Base-by-base conservation (phyloP, 805 yeast species). In the Blastobotrys muscicola region DNA sequence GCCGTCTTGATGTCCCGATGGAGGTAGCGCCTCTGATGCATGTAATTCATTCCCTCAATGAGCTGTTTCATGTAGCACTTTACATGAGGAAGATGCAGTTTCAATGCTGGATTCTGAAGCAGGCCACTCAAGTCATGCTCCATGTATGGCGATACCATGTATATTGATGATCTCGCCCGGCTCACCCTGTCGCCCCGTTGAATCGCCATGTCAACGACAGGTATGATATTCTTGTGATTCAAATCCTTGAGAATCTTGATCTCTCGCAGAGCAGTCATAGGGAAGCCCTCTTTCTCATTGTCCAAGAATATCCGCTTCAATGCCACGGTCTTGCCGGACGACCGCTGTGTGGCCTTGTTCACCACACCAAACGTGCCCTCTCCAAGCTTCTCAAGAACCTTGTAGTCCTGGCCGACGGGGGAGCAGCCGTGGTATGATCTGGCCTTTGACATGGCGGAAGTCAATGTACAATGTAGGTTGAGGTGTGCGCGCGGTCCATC, bases 1-100 rank as follows among this genome's bases (percentile, higher is more conserved):
- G 98, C 95, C 0, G 97, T 87, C 62, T 92, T 92, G 46, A 92
- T 85, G 58, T 92, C 99, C 45, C 99, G 72, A 61, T 92, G 99
- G 60, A 82, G 54, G 56, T 71, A 71, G 50, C 74, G 62, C 50
- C 64, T 53, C 38, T 59, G 65, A 58, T 92, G 99, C 29, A 92
- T 75, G 57, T 80, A 92, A 47, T 83, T 76, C 33, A 92, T 71
- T 6, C 97, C 98, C 42, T 70, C 66, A 6, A 94, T 66, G 33
- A 92, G 62, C 63, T 92, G 98, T 20, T 60, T 53, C 80, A 86
- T 74, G 44, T 92, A 72, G 55, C 92, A 81, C 61, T 94, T 94
- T 52, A 85, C 82, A 51, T 85, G 89, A 0, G 82, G 65, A 16
- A 79, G 67, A 3, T 72, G 60, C 29, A 94, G 65, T 7, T 63